Conservation (phyloP, 768 basidiomycete genomes). For the Russula dissimulans region DNA sequence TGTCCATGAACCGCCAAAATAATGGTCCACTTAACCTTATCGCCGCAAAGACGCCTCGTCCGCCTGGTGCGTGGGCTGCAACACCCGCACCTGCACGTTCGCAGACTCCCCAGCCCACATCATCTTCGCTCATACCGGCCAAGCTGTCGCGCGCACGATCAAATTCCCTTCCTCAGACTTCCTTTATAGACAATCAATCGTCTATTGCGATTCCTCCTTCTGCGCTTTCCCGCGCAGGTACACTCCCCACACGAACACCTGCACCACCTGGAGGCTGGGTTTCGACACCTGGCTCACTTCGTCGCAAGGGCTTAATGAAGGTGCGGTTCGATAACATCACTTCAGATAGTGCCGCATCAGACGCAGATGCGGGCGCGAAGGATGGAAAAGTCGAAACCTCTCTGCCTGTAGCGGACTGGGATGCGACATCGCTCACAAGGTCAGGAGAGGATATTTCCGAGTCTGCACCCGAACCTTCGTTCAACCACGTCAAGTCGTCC, state of each 20-base stretch:
- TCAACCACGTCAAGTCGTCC: constrained; percentile 14
- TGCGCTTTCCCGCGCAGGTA: constrained; percentile 9
- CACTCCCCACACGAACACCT: constrained; percentile 31
- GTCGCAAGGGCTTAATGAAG: constrained; percentile 51
- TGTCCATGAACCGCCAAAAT: constrained; percentile 20
- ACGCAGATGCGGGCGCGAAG: constrained; percentile 17
- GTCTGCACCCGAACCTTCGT: constrained; percentile 17
- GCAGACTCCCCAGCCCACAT: constrained; percentile 8
- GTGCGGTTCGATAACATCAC: constrained; percentile 57
- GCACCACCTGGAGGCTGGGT: constrained; percentile 39
- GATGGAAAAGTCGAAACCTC: not conserved
- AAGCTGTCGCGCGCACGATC: constrained; percentile 10
- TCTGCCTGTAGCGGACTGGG: constrained; percentile 11
- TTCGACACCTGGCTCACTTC: constrained; percentile 39
- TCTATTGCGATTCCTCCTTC: not conserved
- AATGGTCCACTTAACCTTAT: constrained; percentile 25
- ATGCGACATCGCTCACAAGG: not conserved
- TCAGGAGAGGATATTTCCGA: not conserved
- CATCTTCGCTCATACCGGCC: not conserved
- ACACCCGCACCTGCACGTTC: constrained; percentile 29
- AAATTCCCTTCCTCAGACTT: constrained; percentile 17
- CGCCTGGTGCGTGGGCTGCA: constrained; percentile 38
- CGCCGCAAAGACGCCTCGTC: constrained; percentile 36
- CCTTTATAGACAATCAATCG: not conserved
- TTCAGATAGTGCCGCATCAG: constrained; percentile 26